A percentile compares a stretch with the other conserved stretches of the same genome.
Conservation (phyloP, 139 green algal species). For the Asterochloris erici region DNA sequence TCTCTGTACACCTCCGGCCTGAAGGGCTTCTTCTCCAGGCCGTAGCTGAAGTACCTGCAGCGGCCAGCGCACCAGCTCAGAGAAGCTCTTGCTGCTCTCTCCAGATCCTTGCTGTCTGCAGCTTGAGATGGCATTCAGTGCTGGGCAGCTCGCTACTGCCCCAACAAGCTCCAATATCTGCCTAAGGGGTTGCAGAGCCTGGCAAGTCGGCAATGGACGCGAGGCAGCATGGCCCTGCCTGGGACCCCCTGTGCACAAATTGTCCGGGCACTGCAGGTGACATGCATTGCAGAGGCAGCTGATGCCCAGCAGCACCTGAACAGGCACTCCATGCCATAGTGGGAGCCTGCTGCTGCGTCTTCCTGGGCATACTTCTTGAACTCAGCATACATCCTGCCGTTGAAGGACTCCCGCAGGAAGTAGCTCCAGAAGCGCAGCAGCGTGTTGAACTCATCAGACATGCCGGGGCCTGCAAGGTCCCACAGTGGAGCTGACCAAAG, state of each 20-base stretch:
- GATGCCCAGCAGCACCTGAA: slow-evolving; percentile 54
- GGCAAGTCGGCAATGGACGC: no score
- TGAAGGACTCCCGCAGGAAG: slow-evolving; percentile 94
- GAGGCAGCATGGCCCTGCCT: no score
- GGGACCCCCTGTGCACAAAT: not conserved
- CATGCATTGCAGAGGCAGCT: slow-evolving; percentile 3
- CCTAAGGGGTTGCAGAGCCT: no score
- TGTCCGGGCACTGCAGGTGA: not conserved
- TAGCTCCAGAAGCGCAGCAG: slow-evolving; percentile 99
- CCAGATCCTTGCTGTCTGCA: no score
- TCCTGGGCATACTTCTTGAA: slow-evolving; percentile 62
- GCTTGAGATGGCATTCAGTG: no score
- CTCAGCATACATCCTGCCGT: slow-evolving; percentile 87
- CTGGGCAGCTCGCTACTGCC: no score
- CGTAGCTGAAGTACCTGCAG: slow-evolving; percentile 79
- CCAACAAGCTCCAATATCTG: no score
- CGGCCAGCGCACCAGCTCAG: no score
- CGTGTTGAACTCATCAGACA: slow-evolving; percentile 97
- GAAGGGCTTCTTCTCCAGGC: slow-evolving; percentile 79
- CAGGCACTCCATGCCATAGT: slow-evolving; percentile 97
- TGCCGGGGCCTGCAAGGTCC: slow-evolving; percentile 54
- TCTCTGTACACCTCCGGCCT: slow-evolving; percentile 67
- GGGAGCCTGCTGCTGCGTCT: slow-evolving; percentile 61
- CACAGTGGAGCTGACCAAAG: not conserved
- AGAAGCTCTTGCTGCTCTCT: no score